Base-by-base conservation (phyloP, 345 rosid genomes). In the Trapa bicornis region DNA sequence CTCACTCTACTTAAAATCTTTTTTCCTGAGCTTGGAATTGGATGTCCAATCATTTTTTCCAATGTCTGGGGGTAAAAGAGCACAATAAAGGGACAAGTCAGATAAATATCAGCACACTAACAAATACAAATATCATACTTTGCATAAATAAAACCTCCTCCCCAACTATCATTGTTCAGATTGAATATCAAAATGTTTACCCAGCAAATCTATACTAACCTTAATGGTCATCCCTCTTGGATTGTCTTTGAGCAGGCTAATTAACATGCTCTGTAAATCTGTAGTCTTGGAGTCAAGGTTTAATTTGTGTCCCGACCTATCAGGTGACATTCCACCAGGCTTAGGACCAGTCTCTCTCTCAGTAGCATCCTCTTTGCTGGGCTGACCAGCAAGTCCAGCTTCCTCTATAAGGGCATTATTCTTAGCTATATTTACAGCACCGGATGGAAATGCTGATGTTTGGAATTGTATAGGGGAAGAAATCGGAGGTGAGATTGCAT, bases 211-310 rank as follows among this genome's bases (percentile, higher is more conserved):
- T 47, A 67, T 53, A 76, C 76, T 22, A 61, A 84, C 99, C 95
- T 94, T 83, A 72, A 89, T 76, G 84, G 81, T 89, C 96, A 89
- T 82, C 45, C 94, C 94, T 66, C 81, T 84, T 14, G 96, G 89
- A 66, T 87, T 84, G 79, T 87, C 88, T 56, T 67, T 86, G 48
- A 94, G 87, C 72, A 85, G 73, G 75, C 81, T 70, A 73, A 83
- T 77, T 75, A 89, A 62, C 78, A 79, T 67, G 71, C 83, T 79
- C 82, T 80, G 81, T 82, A 91, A 72, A 80, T 89, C 89, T 70
- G 52, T 71, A 76, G 91, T 80, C 72, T 80, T 78, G 68, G 74
- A 67, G 66, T 78, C 87, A 69, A 68, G 61, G 71, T 75, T 78
- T 63, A 75, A 77, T 77, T 80, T 81, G 70, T 37, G 68, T n/a